Evolutionary conservation across 176 grass and related monocot species (phyloP).

Genomic region (Eragrostis nindensis): DNA sequence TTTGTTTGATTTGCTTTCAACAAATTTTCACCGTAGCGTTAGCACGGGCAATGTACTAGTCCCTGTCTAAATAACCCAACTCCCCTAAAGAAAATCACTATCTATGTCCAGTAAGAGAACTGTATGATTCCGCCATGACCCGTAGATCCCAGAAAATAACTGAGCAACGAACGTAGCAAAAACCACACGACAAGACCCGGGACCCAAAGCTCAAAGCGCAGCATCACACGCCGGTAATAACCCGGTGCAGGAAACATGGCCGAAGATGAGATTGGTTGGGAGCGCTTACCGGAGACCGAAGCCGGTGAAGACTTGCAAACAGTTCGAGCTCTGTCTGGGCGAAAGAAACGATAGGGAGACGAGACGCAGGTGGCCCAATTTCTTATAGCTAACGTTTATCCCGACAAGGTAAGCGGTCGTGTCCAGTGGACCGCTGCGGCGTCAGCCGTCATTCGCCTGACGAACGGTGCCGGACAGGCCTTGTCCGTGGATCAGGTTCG

Average conservation of each 20-base stretch:
- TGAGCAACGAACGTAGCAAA: neutral
- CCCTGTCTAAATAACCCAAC: neutral
- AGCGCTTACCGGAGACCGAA: conserved; percentile 31
- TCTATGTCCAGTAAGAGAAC: neutral
- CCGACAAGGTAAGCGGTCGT: neutral
- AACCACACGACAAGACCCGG: too few species aligned
- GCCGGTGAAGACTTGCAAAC: neutral
- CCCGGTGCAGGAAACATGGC: neutral
- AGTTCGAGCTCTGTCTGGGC: neutral
- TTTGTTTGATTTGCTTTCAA: too few species aligned
- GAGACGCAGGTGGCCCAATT: neutral
- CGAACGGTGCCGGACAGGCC: neutral
- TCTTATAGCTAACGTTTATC: conserved; percentile 39
- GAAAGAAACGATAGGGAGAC: conserved; percentile 5
- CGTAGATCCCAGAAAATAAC: conserved; percentile 30
- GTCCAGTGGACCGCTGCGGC: neutral
- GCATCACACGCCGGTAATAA: neutral
- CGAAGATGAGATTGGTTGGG: neutral
- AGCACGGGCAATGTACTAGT: too few species aligned
- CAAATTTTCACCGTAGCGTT: too few species aligned
- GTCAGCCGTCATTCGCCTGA: neutral
- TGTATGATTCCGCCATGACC: neutral
- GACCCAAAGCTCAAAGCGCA: neutral
- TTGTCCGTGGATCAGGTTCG: conserved; percentile 5
- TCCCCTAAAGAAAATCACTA: neutral